These are phyloP conservation scores for Aspergillus tanneri DNA, from an alignment of 2,329 filamentous ascomycete species.

Conservation along the genomic window DNA sequence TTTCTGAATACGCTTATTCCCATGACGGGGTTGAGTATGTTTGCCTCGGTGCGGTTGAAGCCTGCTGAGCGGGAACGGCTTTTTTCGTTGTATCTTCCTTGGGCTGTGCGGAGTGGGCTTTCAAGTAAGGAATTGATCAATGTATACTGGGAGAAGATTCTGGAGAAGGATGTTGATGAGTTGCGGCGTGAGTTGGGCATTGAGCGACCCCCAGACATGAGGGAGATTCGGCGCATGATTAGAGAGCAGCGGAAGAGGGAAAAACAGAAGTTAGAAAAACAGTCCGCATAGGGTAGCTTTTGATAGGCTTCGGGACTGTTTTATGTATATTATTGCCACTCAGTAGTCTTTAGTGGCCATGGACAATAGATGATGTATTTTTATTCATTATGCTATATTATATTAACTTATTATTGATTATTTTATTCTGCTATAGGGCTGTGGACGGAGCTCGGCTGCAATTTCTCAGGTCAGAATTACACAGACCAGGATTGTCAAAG, in stretches of 20 bases:
- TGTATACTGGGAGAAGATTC: constrained; percentile 94
- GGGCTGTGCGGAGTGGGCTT: constrained; percentile 83
- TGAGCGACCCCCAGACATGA: constrained; percentile 82
- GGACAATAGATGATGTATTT: no score
- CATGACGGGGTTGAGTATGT: constrained; percentile 86
- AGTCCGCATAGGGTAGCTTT: background rate
- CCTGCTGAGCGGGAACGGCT: constrained; percentile 65
- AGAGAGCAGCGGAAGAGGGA: constrained; percentile 66
- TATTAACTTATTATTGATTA: no score
- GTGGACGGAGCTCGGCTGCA: no score
- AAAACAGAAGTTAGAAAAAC: constrained; percentile 49
- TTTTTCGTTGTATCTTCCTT: constrained; percentile 67
- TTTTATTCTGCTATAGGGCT: no score
- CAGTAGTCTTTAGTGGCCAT: no score
- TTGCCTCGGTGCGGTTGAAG: constrained; percentile 67
- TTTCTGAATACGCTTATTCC: constrained; percentile 91
- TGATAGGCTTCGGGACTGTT: background rate
- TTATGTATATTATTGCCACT: constrained; percentile 15
- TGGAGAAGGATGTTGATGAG: constrained; percentile 78
- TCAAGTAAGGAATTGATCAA: constrained; percentile 80
- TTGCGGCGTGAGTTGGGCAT: constrained; percentile 75
- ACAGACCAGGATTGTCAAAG: no score
- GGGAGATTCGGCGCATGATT: constrained; percentile 70
- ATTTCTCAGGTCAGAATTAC: no score
- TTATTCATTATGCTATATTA: no score